Conservation (phyloP, 1,284 basidiomycete genomes). For the Sparassis latifolia region DNA sequence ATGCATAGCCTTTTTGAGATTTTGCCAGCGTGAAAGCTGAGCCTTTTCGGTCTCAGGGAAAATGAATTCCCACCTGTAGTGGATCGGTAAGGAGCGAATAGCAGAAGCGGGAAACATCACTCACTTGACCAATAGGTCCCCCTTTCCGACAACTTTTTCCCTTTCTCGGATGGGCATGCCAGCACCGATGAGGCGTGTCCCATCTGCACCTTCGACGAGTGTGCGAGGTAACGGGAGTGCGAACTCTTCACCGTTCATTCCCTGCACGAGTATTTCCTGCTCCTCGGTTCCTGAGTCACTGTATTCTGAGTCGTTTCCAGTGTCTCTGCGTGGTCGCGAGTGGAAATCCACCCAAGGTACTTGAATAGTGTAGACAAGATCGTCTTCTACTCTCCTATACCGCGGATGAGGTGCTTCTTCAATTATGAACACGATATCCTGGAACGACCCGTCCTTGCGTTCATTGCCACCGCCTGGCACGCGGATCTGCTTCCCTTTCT, state of each 20-base stretch:
- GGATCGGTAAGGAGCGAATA: not conserved
- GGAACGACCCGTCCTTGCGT: constrained; percentile 56
- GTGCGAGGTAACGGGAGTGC: constrained; percentile 57
- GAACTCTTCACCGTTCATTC: constrained; percentile 66
- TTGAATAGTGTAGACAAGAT: constrained; percentile 62
- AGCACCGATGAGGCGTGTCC: constrained; percentile 61
- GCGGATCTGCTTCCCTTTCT: constrained; percentile 70
- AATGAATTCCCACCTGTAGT: constrained; percentile 25
- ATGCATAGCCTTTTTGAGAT: constrained; percentile 24
- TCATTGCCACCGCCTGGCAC: constrained; percentile 78
- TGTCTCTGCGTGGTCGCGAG: constrained; percentile 20
- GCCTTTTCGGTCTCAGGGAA: constrained; percentile 22
- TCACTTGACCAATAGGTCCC: constrained; percentile 74
- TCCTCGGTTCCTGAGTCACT: constrained; percentile 23
- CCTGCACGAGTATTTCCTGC: constrained; percentile 50
- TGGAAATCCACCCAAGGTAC: constrained; percentile 70
- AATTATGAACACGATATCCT: constrained; percentile 77
- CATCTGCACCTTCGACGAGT: constrained; percentile 58
- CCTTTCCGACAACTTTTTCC: constrained; percentile 58
- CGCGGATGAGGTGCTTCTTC: constrained; percentile 67
- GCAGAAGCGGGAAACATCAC: constrained; percentile 17
- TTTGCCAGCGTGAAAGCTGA: constrained; percentile 23
- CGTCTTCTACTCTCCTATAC: constrained; percentile 68
- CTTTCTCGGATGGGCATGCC: constrained; percentile 77
- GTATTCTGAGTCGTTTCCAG: constrained; percentile 2